Evolutionary conservation across 2,329 filamentous ascomycete species (phyloP).

Genomic region (Coniochaeta pulveracea): DNA sequence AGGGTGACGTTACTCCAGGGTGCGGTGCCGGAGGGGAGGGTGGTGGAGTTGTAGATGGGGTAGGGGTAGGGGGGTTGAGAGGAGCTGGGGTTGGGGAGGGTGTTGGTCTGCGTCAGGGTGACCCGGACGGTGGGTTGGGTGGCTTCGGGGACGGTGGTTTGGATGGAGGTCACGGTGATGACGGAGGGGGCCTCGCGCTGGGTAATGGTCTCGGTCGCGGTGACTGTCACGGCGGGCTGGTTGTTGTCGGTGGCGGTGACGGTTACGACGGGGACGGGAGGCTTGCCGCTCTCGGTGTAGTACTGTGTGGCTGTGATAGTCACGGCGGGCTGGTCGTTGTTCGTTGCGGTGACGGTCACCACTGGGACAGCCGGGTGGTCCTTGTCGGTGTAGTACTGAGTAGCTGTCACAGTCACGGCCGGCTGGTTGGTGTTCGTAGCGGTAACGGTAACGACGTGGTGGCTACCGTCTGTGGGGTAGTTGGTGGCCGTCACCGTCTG

Average conservation of each 20-base stretch:
- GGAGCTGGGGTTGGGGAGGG: too few species aligned
- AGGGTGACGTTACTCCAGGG: not conserved
- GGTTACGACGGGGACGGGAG: not conserved
- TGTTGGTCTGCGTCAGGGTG: not conserved
- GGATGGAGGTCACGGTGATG: not conserved
- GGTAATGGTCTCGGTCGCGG: not conserved
- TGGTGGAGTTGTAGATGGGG: too few species aligned
- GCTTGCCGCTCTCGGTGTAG: too few species aligned
- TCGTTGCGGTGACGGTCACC: not conserved
- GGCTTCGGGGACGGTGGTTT: not conserved
- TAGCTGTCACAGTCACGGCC: not conserved
- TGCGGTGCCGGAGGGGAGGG: too few species aligned
- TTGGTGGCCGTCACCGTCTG: not conserved
- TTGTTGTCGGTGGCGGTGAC: constrained; percentile 1
- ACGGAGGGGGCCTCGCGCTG: too few species aligned
- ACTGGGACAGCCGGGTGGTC: not conserved
- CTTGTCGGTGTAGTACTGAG: not conserved
- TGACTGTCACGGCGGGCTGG: not conserved
- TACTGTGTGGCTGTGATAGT: not conserved
- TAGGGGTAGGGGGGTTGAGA: too few species aligned
- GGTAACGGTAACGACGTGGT: not conserved
- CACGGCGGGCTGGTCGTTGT: too few species aligned
- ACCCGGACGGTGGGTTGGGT: not conserved
- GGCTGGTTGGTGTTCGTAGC: not conserved
- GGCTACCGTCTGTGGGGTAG: too few species aligned